Conservation (phyloP, 2,329 filamentous ascomycete species). For the Teratosphaeria viscida region DNA sequence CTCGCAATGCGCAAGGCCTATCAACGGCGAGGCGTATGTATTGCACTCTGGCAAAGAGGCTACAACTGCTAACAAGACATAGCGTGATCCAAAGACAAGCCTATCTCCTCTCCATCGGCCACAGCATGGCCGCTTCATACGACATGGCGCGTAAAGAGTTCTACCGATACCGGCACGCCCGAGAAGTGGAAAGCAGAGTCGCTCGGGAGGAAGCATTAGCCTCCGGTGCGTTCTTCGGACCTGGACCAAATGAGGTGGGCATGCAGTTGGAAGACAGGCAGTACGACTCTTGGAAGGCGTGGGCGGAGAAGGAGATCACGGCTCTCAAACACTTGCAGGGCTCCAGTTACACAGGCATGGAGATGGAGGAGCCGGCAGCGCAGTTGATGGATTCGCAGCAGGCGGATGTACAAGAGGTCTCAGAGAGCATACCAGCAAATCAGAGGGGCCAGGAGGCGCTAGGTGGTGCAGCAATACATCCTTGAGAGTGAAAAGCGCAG, state of each 20-base stretch:
- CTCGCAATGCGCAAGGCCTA: constrained; percentile 60
- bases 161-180: constrained; percentile 69
- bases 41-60: not conserved
- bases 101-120: constrained; percentile 49
- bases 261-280: constrained; percentile 71
- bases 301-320: constrained; percentile 52
- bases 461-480: constrained; percentile 29
- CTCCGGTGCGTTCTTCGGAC: constrained; percentile 82
- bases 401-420: constrained; percentile 28
- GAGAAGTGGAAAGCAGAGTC: constrained; percentile 73
- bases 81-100: constrained; percentile 90
- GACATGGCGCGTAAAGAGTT: constrained; percentile 82
- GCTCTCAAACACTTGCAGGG: constrained; percentile 38
- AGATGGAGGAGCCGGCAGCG: constrained; percentile 20
- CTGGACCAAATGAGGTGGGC: constrained; percentile 60
- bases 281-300: constrained; percentile 76
- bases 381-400: constrained; percentile 9
- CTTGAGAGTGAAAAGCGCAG: constrained; percentile 9
- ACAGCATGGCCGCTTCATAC: constrained; percentile 56
- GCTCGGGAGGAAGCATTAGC: constrained; percentile 78
- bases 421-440: constrained; percentile 21
- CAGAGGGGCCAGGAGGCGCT: constrained; percentile 25
- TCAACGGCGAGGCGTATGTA: constrained; percentile 51
- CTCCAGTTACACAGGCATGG: constrained; percentile 30
- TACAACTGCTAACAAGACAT: not conserved